Percentiles rank a stretch among this genome's conserved stretches.
Evolutionary conservation across 768 basidiomycete species (phyloP).

Genomic region (Boletus pseudo-olivaceus): DNA sequence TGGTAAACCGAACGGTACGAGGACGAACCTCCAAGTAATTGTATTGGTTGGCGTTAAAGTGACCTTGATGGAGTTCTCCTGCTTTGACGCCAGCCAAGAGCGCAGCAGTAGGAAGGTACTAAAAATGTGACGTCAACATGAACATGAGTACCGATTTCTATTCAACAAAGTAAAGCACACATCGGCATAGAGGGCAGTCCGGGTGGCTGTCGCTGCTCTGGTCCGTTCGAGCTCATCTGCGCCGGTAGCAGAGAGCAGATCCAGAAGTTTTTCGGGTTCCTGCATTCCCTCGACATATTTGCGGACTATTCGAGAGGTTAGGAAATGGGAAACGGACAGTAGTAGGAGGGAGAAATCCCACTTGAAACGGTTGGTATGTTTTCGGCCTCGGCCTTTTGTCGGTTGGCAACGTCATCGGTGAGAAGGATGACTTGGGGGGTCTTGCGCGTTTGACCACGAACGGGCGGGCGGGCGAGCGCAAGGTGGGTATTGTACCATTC

Average conservation of each 20-base stretch:
- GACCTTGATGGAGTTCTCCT: conserved; percentile 83
- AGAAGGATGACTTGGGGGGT: conserved; percentile 71
- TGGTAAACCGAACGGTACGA: not conserved
- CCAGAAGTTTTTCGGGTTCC: conserved; percentile 64
- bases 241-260: conserved; percentile 72
- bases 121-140: not conserved
- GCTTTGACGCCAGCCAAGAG: conserved; percentile 81
- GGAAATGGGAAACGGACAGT: not conserved
- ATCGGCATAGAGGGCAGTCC: conserved; percentile 70
- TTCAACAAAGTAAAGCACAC: conserved; percentile 37
- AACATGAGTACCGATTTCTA: not conserved
- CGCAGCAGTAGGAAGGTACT: conserved; percentile 78
- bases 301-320: conserved; percentile 44
- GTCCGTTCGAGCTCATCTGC: conserved; percentile 64
- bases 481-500: conserved; percentile 86
- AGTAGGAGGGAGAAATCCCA: conserved; percentile 23
- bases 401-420: conserved; percentile 86
- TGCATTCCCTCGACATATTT: conserved; percentile 79
- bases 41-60: conserved; percentile 93
- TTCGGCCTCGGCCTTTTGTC: conserved; percentile 65
- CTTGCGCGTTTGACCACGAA: conserved; percentile 46
- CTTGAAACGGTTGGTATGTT: conserved; percentile 64
- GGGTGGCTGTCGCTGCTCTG: conserved; percentile 46
- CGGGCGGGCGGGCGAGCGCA: conserved; percentile 44
- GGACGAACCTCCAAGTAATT: conserved; percentile 84